These are phyloP conservation scores for Aspergillus fructus DNA, from an alignment of 2,329 filamentous ascomycete species.

Conservation along the genomic window DNA sequence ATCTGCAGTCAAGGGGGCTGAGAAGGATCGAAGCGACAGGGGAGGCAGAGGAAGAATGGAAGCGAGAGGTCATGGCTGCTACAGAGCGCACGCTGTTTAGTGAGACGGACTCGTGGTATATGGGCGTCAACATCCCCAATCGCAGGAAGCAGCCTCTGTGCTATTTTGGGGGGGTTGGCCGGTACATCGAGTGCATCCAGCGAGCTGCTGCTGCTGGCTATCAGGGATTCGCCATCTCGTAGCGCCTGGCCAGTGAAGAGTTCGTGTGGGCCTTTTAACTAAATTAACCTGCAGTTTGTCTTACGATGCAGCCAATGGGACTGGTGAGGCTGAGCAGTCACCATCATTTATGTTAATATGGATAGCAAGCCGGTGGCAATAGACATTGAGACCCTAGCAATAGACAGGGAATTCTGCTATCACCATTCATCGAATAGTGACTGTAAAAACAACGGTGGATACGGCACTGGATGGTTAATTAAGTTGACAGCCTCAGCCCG, in stretches of 20 bases:
- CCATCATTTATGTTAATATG: too few relatives aligned
- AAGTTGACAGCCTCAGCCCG: too few relatives aligned
- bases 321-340: not conserved
- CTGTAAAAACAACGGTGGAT: too few relatives aligned
- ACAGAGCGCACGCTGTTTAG: conserved; percentile 50
- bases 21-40: conserved; percentile 52
- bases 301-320: too few relatives aligned
- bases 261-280: too few relatives aligned
- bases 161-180: not conserved
- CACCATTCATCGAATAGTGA: too few relatives aligned
- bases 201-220: not conserved
- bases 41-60: conserved; percentile 52
- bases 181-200: not conserved
- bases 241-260: not conserved
- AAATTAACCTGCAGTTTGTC: too few relatives aligned
- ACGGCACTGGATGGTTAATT: too few relatives aligned
- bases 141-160: not conserved
- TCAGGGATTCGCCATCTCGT: not conserved
- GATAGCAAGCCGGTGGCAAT: too few relatives aligned
- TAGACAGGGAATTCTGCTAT: too few relatives aligned
- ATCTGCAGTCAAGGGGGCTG: conserved; percentile 47
- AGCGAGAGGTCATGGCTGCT: conserved; percentile 46
- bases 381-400: too few relatives aligned
- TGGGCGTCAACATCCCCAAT: not conserved
- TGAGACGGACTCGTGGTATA: conserved; percentile 27